Evolutionary conservation across 116 monocot genomes (phyloP), one percentile per base, ranked within the genome.

Genomic region (Posidonia oceanica): DNA sequence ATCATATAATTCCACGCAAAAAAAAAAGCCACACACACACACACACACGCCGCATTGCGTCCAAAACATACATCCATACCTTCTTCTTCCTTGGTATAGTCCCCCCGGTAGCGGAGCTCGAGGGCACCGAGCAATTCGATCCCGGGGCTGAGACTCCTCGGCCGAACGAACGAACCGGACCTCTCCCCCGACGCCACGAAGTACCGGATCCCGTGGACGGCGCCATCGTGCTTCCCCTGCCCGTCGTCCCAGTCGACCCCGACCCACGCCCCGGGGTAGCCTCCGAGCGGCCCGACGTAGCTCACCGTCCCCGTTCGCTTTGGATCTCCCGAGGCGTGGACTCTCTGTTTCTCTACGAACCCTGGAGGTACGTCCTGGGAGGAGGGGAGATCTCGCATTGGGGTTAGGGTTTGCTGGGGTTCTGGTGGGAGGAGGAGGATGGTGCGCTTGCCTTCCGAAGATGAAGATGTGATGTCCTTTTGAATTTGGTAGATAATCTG

Each of bases 191-290:
- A 42, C 23, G 90, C 78, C 6, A 58, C 36, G 80, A 94, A 94
- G 78, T 94, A 94, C 22, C 82, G 71, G 58, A 73, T 57, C n/a
- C 94, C 90, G 60, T 62, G 67, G 51, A 94, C 77, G 68, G 67
- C 63, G 0, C 91, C 91, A 75, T 96, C 89, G 82, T 96, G 91
- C 75, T 91, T 89, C 23, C 91, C 91, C 13, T 82, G 74, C 57
- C 75, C 83, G 73, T 75, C 78, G 75, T 96, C 96, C 91, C 91
- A 96, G 68, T 96, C 91, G 68, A 96, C 82, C 68, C 96, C 96
- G 51, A 91, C 52, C 96, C 96, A 96, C 7, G 36, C 36, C 3
- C 91, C 91, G 7, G 74, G 0, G 75, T 96, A 69, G 39, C 87
- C 88, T 20, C 73, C 77, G 11, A 96, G 76, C 7, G 79, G 52